These are phyloP conservation scores for Pleurotus citrinopileatus DNA, from an alignment of 768 basidiomycete genomes.

Conservation along the genomic window DNA sequence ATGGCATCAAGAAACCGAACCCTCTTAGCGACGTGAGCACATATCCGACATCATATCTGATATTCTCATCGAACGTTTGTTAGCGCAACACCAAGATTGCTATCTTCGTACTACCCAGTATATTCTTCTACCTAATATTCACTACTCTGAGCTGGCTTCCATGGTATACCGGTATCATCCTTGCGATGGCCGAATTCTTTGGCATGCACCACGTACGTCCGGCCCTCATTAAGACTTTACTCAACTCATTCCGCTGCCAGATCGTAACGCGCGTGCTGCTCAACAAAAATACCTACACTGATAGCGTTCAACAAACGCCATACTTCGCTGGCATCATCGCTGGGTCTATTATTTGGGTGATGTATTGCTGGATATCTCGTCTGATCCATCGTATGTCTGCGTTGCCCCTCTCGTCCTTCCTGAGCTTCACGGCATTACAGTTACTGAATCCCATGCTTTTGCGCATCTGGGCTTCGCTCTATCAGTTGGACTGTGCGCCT, in stretches of 20 bases:
- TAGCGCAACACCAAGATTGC: conserved; percentile 81
- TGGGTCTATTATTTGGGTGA: conserved; percentile 84
- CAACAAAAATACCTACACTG: conserved; percentile 78
- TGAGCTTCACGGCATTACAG: conserved; percentile 38
- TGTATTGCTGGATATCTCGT: conserved; percentile 76
- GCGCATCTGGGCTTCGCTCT: conserved; percentile 77
- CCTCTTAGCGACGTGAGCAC: conserved; percentile 64
- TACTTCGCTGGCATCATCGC: conserved; percentile 93
- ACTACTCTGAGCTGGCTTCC: conserved; percentile 80
- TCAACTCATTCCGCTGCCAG: conserved; percentile 30
- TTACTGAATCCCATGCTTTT: conserved; percentile 73
- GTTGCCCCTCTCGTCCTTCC: conserved; percentile 30
- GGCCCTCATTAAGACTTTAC: conserved; percentile 10
- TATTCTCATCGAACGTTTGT: background rate
- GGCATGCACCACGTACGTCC: conserved; percentile 86
- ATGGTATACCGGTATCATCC: conserved; percentile 84
- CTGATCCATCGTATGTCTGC: conserved; percentile 61
- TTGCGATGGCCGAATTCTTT: conserved; percentile 85
- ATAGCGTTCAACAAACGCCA: conserved; percentile 81
- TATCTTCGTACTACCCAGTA: conserved; percentile 73
- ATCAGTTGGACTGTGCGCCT: conserved; percentile 65
- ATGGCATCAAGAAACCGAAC: conserved; percentile 62
- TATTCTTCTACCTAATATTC: conserved; percentile 83
- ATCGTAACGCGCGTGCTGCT: conserved; percentile 84
- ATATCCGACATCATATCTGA: conserved; percentile 10